Conservation (phyloP, 108 stramenopile genomes). For the Epipyxis sp. region DNA sequence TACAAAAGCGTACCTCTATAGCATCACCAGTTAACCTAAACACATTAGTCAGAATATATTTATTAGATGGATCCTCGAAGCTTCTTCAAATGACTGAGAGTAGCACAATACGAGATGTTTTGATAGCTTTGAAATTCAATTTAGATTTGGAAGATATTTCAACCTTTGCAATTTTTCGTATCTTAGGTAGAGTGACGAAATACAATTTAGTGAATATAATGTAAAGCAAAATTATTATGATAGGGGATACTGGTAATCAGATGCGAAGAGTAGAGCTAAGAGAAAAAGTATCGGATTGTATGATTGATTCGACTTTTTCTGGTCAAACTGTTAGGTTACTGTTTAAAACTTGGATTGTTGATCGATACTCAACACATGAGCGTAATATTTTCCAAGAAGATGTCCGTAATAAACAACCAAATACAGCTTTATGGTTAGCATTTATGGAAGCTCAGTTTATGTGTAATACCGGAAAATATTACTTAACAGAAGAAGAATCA, state of each 20-base stretch:
- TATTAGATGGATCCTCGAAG: constrained; percentile 31
- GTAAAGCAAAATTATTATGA: too few relatives aligned
- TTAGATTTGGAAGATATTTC: constrained; percentile 17
- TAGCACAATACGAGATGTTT: neutral
- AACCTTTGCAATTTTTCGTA: constrained; percentile 28
- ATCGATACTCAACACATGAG: neutral
- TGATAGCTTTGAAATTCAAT: constrained; percentile 15
- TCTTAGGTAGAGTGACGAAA: neutral
- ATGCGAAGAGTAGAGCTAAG: neutral
- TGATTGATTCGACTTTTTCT: neutral
- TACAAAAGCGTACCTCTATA: neutral
- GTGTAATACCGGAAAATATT: constrained; percentile 1
- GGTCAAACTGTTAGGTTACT: neutral
- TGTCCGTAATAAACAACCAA: neutral
- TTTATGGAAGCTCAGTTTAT: constrained; percentile 24
- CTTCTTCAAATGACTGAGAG: constrained; percentile 18
- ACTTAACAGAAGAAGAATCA: constrained; percentile 22
- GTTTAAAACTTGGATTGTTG: constrained; percentile 8
- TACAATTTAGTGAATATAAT: too few relatives aligned
- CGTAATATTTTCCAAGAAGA: neutral
- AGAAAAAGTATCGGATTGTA: neutral
- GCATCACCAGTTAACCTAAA: constrained; percentile 1
- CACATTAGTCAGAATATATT: constrained; percentile 5
- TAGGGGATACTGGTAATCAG: neutral
- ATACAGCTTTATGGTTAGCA: constrained; percentile 18